These are phyloP conservation scores for Colletotrichum caudatum DNA, from an alignment of 2,329 filamentous ascomycete genomes.

Conservation along the genomic window DNA sequence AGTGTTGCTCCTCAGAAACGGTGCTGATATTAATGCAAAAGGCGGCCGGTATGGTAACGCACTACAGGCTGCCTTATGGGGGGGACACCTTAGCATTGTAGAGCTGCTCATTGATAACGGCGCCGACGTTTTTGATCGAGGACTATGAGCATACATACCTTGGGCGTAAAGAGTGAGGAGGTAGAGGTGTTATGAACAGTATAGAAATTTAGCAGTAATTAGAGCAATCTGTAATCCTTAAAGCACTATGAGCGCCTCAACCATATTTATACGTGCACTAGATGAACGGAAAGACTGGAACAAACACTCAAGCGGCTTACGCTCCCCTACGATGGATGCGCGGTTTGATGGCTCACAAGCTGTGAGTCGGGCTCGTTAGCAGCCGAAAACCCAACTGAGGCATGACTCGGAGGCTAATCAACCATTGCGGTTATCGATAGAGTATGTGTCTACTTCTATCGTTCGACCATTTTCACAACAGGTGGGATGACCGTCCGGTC, in stretches of 20 bases:
- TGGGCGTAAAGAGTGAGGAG: too few species aligned
- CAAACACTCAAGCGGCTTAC: background rate
- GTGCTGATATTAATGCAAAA: background rate
- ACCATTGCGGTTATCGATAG: background rate
- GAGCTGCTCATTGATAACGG: too few species aligned
- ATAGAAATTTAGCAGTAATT: too few species aligned
- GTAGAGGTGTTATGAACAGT: too few species aligned
- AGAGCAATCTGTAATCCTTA: too few species aligned
- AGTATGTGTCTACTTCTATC: background rate
- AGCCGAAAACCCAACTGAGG: too few species aligned
- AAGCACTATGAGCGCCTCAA: too few species aligned
- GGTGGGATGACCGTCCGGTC: constrained; percentile 21
- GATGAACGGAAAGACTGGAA: background rate
- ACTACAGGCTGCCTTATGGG: too few species aligned
- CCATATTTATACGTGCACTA: background rate
- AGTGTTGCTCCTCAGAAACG: fast-evolving
- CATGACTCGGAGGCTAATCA: background rate
- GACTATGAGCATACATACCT: too few species aligned
- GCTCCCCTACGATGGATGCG: background rate
- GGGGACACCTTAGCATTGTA: too few species aligned
- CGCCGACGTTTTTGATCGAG: background rate
- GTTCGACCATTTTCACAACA: background rate
- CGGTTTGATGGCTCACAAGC: background rate
- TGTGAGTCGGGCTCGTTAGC: background rate
- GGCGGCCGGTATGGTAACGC: background rate